phyloP scores from a whole-genome alignment of 495 filamentous ascomycete genomes.

The Delitschia confertaspora region DNA sequence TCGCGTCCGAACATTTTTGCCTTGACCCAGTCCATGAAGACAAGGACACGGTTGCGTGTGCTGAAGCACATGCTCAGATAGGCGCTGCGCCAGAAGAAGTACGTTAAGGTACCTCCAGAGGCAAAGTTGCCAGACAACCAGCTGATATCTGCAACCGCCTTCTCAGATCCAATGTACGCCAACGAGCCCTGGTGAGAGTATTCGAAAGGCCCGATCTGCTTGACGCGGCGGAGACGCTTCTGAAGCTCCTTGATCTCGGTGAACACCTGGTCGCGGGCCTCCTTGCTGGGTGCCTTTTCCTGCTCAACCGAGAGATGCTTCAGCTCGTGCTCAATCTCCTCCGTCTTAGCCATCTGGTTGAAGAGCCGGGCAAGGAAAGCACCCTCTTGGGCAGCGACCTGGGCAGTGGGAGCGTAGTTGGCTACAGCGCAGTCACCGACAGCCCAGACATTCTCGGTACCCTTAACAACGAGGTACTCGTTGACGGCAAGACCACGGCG shows the following conservation, averaged over 20 bases:
- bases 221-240: conserved; percentile 76
- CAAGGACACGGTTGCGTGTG: conserved; percentile 86
- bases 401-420: conserved; percentile 95
- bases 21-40: conserved; percentile 92
- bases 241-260: conserved; percentile 73
- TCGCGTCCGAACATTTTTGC: conserved; percentile 91
- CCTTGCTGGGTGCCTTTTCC: conserved; percentile 50
- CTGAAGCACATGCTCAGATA: conserved; percentile 99
- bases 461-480: conserved; percentile 97
- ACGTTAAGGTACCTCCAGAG: conserved; percentile 58
- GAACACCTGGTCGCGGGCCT: conserved; percentile 47
- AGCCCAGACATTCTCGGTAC: conserved; percentile 92
- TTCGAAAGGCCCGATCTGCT: conserved; percentile 92
- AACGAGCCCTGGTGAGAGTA: conserved; percentile 95
- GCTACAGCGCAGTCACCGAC: conserved; percentile 84
- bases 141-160: conserved; percentile 93
- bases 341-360: conserved; percentile 94
- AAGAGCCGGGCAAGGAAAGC: conserved; percentile 90
- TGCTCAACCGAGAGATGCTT: conserved; percentile 53
- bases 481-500: conserved; percentile 92
- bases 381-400: conserved; percentile 94
- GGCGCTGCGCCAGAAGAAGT: conserved; percentile 91
- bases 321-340: conserved; percentile 66
- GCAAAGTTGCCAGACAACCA: conserved; percentile 97
- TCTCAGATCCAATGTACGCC: conserved; percentile 96